A percentile compares a stretch with the other conserved stretches of the same genome.
phyloP scores from a whole-genome alignment of 2,329 filamentous ascomycete genomes.

The Epichloe glyceriae region DNA sequence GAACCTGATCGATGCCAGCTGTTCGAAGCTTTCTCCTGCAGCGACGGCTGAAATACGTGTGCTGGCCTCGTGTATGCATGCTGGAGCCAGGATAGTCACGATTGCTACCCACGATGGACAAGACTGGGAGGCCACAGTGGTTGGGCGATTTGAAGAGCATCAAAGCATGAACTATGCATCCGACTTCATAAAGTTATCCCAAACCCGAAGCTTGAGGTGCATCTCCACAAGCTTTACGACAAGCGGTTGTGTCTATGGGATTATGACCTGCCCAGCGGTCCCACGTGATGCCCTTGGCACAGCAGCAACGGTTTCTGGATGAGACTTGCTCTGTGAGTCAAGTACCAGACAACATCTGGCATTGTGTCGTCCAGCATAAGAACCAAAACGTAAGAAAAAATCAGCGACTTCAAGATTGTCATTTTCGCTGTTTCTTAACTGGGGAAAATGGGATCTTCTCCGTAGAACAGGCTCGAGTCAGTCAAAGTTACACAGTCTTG shows the following conservation, averaged over 20 bases:
- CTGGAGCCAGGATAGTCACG: conserved; percentile 56
- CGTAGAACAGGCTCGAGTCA: too few species aligned
- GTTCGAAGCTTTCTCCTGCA: conserved; percentile 7
- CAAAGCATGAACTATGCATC: conserved; percentile 92
- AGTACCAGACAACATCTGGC: background rate
- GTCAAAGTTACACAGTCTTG: background rate
- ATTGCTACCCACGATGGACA: conserved; percentile 24
- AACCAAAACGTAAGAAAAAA: too few species aligned
- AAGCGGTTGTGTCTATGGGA: conserved; percentile 56
- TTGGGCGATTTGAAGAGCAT: conserved; percentile 70
- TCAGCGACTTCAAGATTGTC: too few species aligned
- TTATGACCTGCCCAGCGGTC: conserved; percentile 7
- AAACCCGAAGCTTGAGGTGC: conserved; percentile 26
- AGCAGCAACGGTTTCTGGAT: background rate
- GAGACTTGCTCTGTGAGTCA: background rate
- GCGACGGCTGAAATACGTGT: conserved; percentile 30
- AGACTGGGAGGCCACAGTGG: conserved; percentile 48
- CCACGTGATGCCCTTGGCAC: background rate
- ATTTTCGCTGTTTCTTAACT: too few species aligned
- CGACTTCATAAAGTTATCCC: conserved; percentile 42
- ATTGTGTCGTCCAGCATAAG: background rate
- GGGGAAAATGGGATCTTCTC: too few species aligned
- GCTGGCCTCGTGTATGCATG: conserved; percentile 92
- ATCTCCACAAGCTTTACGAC: conserved; percentile 68
- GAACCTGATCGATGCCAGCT: conserved; percentile 39